Base-by-base conservation (phyloP, 2,329 filamentous ascomycete species). In the Botrytis sinoallii region DNA sequence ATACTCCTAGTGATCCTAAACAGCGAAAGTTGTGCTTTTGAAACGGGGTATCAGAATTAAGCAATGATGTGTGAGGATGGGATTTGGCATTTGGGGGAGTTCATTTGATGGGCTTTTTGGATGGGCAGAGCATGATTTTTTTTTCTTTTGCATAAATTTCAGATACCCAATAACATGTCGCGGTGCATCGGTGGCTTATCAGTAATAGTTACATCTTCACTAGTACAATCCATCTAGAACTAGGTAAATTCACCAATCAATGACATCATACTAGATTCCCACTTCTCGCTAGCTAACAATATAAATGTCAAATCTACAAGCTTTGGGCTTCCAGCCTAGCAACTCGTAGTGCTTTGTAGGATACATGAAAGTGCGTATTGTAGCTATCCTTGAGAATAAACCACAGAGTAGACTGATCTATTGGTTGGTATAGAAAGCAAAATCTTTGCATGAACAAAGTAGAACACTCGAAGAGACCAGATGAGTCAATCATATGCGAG, bases 11-110 rank as follows among this genome's bases (percentile, higher is more conserved):
- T 61, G 71, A 73, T 48, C 71, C 71, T 61, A 73, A 73, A 69
- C 71, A 73, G 22, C 64, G 64, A 40, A 73, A 68, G n/a, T 46
- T 73, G 25, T 69, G 64, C 60, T 73, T 73, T 38, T 73, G 16
- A 61, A n/a, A 16, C 22, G 8, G 16, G 22, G 32, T 55, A 6
- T 32, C 1, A 57, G 3, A 7, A 25, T 25, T 3, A 32, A 44
- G 38, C 22, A 18, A 32, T 44, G 9, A 25, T 57, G 18, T 4
- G 22, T 32, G 25, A 10, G 42, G 46, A 69, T 12, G 9, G 66
- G 35, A 42, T 42, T 57, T 40, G 18, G 66, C 48, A 57, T 69
- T n/a, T 14, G n/a, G 38, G 18, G 66, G 66, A 69, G 25, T 69
- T 57, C 38, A 32, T 69, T 57, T 69, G 18, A 32, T 44, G 12